Evolutionary conservation across 345 rosid species (phyloP), one percentile per base, ranked within the genome.

Genomic region (Noccaea caerulescens): DNA sequence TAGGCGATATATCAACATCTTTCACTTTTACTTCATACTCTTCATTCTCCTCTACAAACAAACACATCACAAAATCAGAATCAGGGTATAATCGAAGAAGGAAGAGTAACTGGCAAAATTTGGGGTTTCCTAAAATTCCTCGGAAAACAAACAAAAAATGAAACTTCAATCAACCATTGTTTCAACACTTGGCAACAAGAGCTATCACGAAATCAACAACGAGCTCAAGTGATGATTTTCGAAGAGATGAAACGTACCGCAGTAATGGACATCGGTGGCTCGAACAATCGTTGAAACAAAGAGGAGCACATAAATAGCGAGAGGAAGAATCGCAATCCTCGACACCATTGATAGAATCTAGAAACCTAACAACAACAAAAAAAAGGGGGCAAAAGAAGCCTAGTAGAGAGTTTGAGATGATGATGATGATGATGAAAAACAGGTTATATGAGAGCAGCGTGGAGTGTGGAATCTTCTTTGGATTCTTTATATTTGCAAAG

Each of bases 1-100:
- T 10, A 42, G 96, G 96, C 6, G 87, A 76, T 59, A 90, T 81
- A 49, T 84, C 81, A 44, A 90, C 81, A 59, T 86, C 87, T 20
- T 69, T 67, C 36, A 86, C 91, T 73, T 84, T 77, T 0, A 90
- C 88, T 66, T 66, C 84, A 80, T 86, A 87, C 10, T 84, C 81
- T 64, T 65, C 61, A 32, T 81, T 86, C 80, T 81, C 79, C 67
- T 83, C 96, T 90, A 74, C 80, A 80, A 32, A 18, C 33, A 25
- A 16, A 16, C 1, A 10, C 20, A 34, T 18, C 8, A 36, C 56
- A 49, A 27, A 3, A 37, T 20, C 23, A 20, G 23, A 32, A 61
- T 51, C 42, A 55, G 11, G 1, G 2, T 43, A 32, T 2, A 42
- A 44, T 34, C 45, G 7, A 53, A 53, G 0, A 45, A 47, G 12